Evolutionary conservation across 2,329 filamentous ascomycete species (phyloP).

Genomic region (Thielaviopsis cerberus): DNA sequence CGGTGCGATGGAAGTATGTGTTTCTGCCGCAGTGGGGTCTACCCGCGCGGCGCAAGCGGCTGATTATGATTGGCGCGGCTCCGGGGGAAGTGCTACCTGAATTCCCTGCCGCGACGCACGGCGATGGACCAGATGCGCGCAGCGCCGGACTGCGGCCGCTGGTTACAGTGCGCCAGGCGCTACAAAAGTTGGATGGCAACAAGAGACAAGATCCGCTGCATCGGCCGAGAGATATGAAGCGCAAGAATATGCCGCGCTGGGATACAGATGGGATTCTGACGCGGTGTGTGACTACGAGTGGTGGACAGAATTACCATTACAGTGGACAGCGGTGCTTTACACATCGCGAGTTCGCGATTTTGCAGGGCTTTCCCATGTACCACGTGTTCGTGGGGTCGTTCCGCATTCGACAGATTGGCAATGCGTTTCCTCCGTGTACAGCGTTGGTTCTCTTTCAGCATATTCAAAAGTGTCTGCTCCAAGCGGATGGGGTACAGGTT

Average conservation of each 20-base stretch:
- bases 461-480: slow-evolving; percentile 27
- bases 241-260: slow-evolving; percentile 22
- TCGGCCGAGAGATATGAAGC: slow-evolving; percentile 17
- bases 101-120: slow-evolving; percentile 46
- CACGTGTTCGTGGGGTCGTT: slow-evolving; percentile 36
- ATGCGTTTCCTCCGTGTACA: slow-evolving; percentile 52
- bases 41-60: slow-evolving; percentile 29
- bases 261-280: slow-evolving; percentile 29
- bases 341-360: slow-evolving; percentile 43
- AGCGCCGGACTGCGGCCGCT: slow-evolving; percentile 20
- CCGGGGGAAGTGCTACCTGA: slow-evolving; percentile 52
- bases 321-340: slow-evolving; percentile 45
- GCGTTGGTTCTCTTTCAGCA: slow-evolving; percentile 32
- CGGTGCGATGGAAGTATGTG: slow-evolving; percentile 48
- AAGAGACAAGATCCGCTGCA: slow-evolving; percentile 23
- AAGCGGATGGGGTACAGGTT: slow-evolving; percentile 20
- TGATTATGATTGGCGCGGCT: slow-evolving; percentile 40
- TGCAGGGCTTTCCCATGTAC: slow-evolving; percentile 49
- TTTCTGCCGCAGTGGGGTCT: slow-evolving; percentile 31
- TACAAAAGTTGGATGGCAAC: slow-evolving; percentile 19
- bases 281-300: slow-evolving; percentile 45
- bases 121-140: slow-evolving; percentile 17
- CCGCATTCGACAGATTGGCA: slow-evolving; percentile 52
- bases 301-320: slow-evolving; percentile 46
- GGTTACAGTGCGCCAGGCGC: slow-evolving; percentile 26